Base-by-base conservation (phyloP, 2,329 filamentous ascomycete genomes). In the Diaporthe ampelina region DNA sequence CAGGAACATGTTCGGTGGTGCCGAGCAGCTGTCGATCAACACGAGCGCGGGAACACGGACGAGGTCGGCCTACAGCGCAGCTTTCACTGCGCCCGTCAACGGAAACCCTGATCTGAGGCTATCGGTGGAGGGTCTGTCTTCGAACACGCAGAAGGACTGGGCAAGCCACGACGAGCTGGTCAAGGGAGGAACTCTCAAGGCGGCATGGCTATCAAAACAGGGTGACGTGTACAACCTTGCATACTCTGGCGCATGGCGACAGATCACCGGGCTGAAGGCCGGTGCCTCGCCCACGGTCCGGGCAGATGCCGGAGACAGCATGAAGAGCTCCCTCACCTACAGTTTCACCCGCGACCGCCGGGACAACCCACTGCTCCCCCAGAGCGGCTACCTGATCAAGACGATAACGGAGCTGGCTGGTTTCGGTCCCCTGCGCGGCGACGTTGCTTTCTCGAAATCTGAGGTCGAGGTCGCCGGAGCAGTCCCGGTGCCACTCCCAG, bases 401-500 rank as follows among this genome's bases (percentile, higher is more conserved):
- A 91, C 93, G 0, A 87, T 91, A 32, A 90, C 93, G 37, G 96
- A 98, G 81, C 82, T 98, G n/a, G 96, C 97, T 3, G 96, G 97
- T 15, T 91, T 93, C 83, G 95, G 96, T 0, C 92, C 93, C 0
- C 86, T 99, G 24, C 91, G 90, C 76, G 97, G 97, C 52, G 97
- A 98, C 79, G 95, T 98, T 1, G 92, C 94, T n/a, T 98, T 98
- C 83, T 94, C 91, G 82, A 99, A 98, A 84, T 91, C 92, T n/a
- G 95, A 98, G 82, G 79, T 96, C 21, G 96, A 98, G 83, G 87
- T 94, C 1, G 92, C 94, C 76, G 91, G 91, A 73, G 95, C 95
- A 3, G 75, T 96, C 1, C 92, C 95, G 0, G 87, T 98, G 29
- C 87, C 92, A 0, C 85, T 97, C 19, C 93, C 94, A 0, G 91